Evolutionary conservation across 441 rosid genomes (phyloP).

Genomic region (Populus tomentosa): DNA sequence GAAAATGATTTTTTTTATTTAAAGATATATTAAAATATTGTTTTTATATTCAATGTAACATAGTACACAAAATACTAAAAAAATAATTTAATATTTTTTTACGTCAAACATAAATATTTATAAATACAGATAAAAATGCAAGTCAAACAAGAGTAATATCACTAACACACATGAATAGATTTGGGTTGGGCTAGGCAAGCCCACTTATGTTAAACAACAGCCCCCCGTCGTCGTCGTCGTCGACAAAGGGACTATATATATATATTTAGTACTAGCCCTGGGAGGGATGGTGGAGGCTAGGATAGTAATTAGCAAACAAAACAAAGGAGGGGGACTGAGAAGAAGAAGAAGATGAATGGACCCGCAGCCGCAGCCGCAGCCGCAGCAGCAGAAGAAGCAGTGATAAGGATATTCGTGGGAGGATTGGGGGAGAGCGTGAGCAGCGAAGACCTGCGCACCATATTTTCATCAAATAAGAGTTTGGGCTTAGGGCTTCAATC

Average conservation of each 20-base stretch:
- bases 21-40: too few relatives aligned
- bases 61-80: too few relatives aligned
- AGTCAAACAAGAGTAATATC: too few relatives aligned
- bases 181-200: neutral
- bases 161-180: too few relatives aligned
- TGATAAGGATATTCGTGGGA: constrained; percentile 41
- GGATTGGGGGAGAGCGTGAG: constrained; percentile 73
- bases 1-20: too few relatives aligned
- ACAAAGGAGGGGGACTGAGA: too few relatives aligned
- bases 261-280: too few relatives aligned
- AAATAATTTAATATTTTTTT: too few relatives aligned
- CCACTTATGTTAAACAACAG: neutral
- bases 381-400: neutral
- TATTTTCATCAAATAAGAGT: constrained; percentile 34
- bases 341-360: neutral
- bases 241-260: neutral
- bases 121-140: too few relatives aligned
- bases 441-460: constrained; percentile 48
- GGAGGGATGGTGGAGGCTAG: too few relatives aligned
- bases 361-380: neutral
- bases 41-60: too few relatives aligned
- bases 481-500: constrained; percentile 41
- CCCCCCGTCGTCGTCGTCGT: neutral
- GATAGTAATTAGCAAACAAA: neutral
- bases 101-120: too few relatives aligned